These are phyloP conservation scores for Trematosphaeria pertusa DNA, from an alignment of 2,329 filamentous ascomycete genomes.

Conservation along the genomic window DNA sequence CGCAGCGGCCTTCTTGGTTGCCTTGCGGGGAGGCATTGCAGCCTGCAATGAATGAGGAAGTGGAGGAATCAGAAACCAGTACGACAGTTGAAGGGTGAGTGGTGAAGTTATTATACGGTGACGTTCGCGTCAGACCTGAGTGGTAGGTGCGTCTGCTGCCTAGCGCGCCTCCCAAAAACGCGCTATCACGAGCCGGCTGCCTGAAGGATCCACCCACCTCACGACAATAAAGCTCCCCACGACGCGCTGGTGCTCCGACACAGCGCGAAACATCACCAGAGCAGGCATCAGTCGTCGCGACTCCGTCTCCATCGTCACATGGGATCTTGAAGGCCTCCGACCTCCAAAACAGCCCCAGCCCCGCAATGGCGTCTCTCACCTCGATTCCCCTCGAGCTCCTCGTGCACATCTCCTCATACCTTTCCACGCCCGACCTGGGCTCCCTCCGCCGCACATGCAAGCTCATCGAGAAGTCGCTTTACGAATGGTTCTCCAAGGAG, in stretches of 20 bases:
- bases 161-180: too few species aligned
- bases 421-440: constrained; percentile 64
- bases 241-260: too few species aligned
- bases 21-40: constrained; percentile 30
- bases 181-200: too few species aligned
- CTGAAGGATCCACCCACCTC: too few species aligned
- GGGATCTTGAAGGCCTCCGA: too few species aligned
- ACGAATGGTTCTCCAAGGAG: constrained; percentile 64
- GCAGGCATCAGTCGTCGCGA: too few species aligned
- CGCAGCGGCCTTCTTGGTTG: constrained; percentile 27
- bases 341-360: neutral
- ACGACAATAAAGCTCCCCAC: too few species aligned
- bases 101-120: neutral
- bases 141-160: too few species aligned
- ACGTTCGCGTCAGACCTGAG: too few species aligned
- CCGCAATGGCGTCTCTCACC: constrained; percentile 30
- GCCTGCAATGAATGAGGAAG: constrained; percentile 5
- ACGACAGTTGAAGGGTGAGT: neutral
- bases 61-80: neutral
- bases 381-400: constrained; percentile 66
- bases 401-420: constrained; percentile 57
- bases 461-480: constrained; percentile 60
- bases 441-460: constrained; percentile 64
- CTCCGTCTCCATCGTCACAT: too few species aligned
- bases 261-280: too few species aligned